These are phyloP conservation scores for Carex scoparia DNA, from an alignment of 176 grass and related monocot genomes.

Conservation along the genomic window DNA sequence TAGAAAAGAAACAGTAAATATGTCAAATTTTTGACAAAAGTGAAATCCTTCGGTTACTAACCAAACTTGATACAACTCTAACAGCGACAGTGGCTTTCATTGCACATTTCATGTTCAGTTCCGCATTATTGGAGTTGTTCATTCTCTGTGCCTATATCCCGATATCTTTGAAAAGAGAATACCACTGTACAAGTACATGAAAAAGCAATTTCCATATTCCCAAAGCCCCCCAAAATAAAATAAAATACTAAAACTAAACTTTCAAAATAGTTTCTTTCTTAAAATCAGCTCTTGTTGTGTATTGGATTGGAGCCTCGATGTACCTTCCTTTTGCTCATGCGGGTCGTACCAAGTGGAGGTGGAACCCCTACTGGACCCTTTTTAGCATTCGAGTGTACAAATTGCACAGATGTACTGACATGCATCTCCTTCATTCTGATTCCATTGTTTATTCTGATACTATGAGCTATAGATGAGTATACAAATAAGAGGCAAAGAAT, in stretches of 20 bases:
- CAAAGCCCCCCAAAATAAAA: background rate
- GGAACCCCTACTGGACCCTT: background rate
- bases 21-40: background rate
- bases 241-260: background rate
- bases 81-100: background rate
- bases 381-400: background rate
- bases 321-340: constrained; percentile 17
- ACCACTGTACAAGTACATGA: background rate
- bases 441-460: constrained; percentile 1
- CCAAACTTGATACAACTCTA: background rate
- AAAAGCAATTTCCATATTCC: background rate
- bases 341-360: background rate
- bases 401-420: background rate
- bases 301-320: background rate
- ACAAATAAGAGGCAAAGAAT: background rate
- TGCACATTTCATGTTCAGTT: background rate
- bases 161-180: background rate
- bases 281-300: constrained; percentile 1
- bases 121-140: background rate
- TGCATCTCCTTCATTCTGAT: background rate
- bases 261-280: background rate
- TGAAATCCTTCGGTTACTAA: background rate
- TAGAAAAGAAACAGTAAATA: background rate
- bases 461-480: background rate
- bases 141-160: background rate